Percentiles rank a stretch among this genome's conserved stretches.
Conservation (phyloP, 352 stramenopile genomes). For the Phytophthora pisi region DNA sequence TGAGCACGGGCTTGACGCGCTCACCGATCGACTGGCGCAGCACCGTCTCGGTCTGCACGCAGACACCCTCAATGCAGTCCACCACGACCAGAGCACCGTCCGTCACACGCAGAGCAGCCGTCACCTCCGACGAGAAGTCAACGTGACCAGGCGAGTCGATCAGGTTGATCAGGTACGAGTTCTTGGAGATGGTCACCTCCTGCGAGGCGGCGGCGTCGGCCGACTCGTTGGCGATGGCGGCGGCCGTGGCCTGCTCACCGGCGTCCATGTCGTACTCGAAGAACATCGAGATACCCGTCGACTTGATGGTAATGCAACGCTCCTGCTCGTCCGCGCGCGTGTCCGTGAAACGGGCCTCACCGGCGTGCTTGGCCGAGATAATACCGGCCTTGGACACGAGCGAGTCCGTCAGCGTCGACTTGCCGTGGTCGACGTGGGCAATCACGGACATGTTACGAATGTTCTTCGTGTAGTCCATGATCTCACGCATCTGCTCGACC, state of each 20-base stretch:
- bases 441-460: conserved; percentile 99
- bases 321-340: conserved; percentile 99
- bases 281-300: conserved; percentile 99
- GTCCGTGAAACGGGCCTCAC: conserved; percentile 99
- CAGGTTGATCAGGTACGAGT: conserved; percentile 99
- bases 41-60: conserved; percentile 99
- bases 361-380: conserved; percentile 98
- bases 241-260: conserved; percentile 83
- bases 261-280: conserved; percentile 99
- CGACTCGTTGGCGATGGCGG: conserved; percentile 62
- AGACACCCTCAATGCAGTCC: conserved; percentile 99
- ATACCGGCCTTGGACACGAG: conserved; percentile 99
- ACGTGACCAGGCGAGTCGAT: conserved; percentile 99
- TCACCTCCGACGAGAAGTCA: conserved; percentile 99
- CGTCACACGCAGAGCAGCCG: conserved; percentile 98
- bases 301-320: conserved; percentile 99
- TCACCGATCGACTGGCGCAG: conserved; percentile 98
- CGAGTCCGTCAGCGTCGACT: conserved; percentile 99
- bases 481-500: conserved; percentile 98
- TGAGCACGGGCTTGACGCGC: conserved; percentile 98
- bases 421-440: conserved; percentile 99
- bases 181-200: conserved; percentile 94
- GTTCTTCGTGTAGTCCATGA: conserved; percentile 99
- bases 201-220: conserved; percentile 39
- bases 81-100: conserved; percentile 99